Percentiles rank a stretch among this genome's conserved stretches.
phyloP scores from a whole-genome alignment of 345 rosid genomes.

The Reutealis trisperma region DNA sequence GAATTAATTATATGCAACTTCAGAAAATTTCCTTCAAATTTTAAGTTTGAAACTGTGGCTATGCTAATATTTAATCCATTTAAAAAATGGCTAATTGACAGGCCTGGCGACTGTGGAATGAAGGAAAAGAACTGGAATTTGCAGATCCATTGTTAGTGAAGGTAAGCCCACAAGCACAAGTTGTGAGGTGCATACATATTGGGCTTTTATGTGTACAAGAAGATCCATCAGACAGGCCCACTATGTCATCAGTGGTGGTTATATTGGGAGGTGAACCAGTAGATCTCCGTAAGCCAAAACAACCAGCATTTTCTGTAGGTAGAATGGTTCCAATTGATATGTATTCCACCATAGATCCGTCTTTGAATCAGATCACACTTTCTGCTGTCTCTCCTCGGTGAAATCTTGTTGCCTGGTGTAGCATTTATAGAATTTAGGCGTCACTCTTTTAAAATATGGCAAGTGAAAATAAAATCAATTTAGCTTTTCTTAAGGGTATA shows the following conservation, averaged over 20 bases:
- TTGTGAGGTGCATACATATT: background rate
- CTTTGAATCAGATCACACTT: background rate
- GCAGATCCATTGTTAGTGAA: background rate
- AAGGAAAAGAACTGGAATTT: slow-evolving; percentile 1
- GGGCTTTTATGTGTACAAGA: too few relatives aligned
- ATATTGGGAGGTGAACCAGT: background rate
- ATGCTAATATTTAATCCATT: background rate
- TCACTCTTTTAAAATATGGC: too few relatives aligned
- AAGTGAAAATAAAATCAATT: too few relatives aligned
- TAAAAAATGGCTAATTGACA: background rate
- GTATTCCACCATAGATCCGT: background rate
- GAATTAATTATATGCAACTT: too few relatives aligned
- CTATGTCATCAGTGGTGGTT: background rate
- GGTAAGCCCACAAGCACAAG: background rate
- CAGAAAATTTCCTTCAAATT: background rate
- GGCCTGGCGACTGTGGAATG: background rate
- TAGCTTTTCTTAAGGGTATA: too few relatives aligned
- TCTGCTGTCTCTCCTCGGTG: background rate
- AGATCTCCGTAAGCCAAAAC: background rate
- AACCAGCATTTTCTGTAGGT: background rate
- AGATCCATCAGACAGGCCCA: background rate
- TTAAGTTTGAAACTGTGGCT: background rate
- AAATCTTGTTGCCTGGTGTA: background rate
- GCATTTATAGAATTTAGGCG: too few relatives aligned
- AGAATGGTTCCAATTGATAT: background rate